These are phyloP conservation scores for Crithidia thermophila DNA, from an alignment of 208 protist genomes.

Conservation along the genomic window DNA sequence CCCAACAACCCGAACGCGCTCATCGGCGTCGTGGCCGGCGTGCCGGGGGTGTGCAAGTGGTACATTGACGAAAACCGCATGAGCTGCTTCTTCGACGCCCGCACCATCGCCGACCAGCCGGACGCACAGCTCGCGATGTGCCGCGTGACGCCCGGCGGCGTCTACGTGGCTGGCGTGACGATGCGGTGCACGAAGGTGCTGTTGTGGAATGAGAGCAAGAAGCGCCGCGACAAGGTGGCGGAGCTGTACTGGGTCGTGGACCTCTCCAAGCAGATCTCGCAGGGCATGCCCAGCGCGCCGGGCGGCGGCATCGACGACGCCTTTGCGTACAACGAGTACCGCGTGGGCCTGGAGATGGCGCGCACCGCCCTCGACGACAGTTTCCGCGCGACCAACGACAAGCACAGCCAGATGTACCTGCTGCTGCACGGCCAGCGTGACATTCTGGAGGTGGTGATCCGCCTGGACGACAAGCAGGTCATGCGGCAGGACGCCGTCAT, in stretches of 20 bases:
- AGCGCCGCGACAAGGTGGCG: constrained; percentile 66
- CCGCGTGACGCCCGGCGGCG: constrained; percentile 68
- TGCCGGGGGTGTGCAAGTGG: constrained; percentile 82
- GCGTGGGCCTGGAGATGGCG: constrained; percentile 77
- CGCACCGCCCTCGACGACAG: constrained; percentile 52
- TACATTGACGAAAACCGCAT: constrained; percentile 74
- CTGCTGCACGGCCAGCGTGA: constrained; percentile 76
- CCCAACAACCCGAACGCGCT: constrained; percentile 78
- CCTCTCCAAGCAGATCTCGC: constrained; percentile 39
- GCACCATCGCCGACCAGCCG: constrained; percentile 20
- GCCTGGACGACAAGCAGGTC: constrained; percentile 73
- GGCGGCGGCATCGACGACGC: constrained; percentile 35
- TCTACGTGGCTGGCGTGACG: constrained; percentile 71
- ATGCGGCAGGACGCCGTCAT: constrained; percentile 69
- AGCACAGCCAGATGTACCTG: constrained; percentile 79
- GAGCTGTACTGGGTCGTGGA: constrained; percentile 76
- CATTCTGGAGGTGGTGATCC: constrained; percentile 76
- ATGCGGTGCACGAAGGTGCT: constrained; percentile 65
- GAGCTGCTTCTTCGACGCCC: constrained; percentile 71
- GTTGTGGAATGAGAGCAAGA: constrained; percentile 77
- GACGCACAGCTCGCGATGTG: constrained; percentile 47
- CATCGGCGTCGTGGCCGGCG: constrained; percentile 67
- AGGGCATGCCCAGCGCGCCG: constrained; percentile 15
- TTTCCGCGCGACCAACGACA: constrained; percentile 60
- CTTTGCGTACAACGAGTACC: constrained; percentile 72